These are phyloP conservation scores for Epichloe festucae DNA, from an alignment of 2,329 filamentous ascomycete genomes.

Conservation along the genomic window DNA sequence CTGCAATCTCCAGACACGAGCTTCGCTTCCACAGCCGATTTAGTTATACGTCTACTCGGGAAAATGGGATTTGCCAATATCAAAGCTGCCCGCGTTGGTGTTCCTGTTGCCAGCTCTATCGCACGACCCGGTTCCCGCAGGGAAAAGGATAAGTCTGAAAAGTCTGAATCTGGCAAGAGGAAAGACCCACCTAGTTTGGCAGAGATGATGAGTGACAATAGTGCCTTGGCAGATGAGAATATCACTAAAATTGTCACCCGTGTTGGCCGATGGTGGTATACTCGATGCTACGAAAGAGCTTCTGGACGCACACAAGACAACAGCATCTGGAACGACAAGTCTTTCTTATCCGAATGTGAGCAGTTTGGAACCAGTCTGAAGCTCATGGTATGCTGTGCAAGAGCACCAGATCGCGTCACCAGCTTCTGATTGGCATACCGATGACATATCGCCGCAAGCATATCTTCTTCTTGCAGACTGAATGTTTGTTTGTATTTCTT, in stretches of 20 bases:
- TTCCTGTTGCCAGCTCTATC: constrained; percentile 52
- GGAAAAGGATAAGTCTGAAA: constrained; percentile 9
- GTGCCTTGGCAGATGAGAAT: constrained; percentile 61
- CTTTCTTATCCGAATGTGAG: constrained; percentile 72
- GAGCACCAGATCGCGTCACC: constrained; percentile 53
- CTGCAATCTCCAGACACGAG: constrained; percentile 44
- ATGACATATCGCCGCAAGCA: background rate
- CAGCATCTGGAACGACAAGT: constrained; percentile 68
- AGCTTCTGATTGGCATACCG: constrained; percentile 26
- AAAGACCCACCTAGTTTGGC: constrained; percentile 44
- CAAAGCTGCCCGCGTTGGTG: constrained; percentile 64
- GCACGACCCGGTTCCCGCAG: constrained; percentile 15
- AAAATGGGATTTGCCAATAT: constrained; percentile 57
- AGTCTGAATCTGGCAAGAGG: constrained; percentile 12
- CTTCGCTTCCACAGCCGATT: constrained; percentile 46
- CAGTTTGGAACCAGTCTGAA: constrained; percentile 78
- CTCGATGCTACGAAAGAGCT: constrained; percentile 72
- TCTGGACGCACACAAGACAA: constrained; percentile 31
- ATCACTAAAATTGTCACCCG: constrained; percentile 87
- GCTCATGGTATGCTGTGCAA: constrained; percentile 80
- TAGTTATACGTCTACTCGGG: constrained; percentile 53
- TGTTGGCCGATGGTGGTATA: constrained; percentile 95
- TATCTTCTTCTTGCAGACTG: background rate
- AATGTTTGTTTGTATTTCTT: background rate
- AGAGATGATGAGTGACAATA: constrained; percentile 60